phyloP scores from a whole-genome alignment of 768 basidiomycete genomes.

The Lactarius quietus region DNA sequence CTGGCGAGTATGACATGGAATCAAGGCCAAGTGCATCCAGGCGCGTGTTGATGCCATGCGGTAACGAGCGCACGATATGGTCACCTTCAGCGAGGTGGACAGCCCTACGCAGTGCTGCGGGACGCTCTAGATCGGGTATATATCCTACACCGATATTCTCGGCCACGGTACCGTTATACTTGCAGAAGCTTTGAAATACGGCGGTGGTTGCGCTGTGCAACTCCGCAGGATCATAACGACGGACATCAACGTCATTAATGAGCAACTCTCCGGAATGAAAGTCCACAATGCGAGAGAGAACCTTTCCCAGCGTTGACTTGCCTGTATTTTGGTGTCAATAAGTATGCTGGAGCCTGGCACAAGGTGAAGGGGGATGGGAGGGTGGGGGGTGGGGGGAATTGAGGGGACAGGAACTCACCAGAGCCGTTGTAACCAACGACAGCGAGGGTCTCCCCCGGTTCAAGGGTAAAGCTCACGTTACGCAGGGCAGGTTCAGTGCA shows the following conservation, averaged over 20 bases:
- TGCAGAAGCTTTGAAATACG: slow-evolving; percentile 84
- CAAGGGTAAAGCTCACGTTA: slow-evolving; percentile 65
- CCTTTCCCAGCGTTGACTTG: slow-evolving; percentile 83
- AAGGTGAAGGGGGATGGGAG: background rate
- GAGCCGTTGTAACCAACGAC: slow-evolving; percentile 86
- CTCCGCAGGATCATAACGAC: slow-evolving; percentile 60
- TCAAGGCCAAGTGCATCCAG: slow-evolving; percentile 64
- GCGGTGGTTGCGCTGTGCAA: slow-evolving; percentile 74
- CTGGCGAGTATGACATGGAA: slow-evolving; percentile 36
- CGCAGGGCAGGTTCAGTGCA: slow-evolving; percentile 60
- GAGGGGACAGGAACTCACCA: slow-evolving; percentile 43
- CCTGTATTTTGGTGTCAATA: slow-evolving; percentile 40
- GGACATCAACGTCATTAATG: slow-evolving; percentile 68
- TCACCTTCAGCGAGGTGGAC: slow-evolving; percentile 70
- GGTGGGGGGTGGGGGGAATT: background rate
- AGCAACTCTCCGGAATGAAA: slow-evolving; percentile 65
- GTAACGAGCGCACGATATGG: slow-evolving; percentile 58
- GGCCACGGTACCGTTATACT: slow-evolving; percentile 69
- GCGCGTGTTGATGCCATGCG: slow-evolving; percentile 68
- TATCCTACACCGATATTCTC: slow-evolving; percentile 87
- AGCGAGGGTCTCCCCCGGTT: slow-evolving; percentile 76
- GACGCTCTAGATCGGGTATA: slow-evolving; percentile 57
- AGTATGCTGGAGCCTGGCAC: background rate
- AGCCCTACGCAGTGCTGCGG: slow-evolving; percentile 58
- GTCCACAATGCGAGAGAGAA: slow-evolving; percentile 74